Evolutionary conservation across 1,139 yeast genomes (phyloP).

Genomic region (Hansenula lynferdii): DNA sequence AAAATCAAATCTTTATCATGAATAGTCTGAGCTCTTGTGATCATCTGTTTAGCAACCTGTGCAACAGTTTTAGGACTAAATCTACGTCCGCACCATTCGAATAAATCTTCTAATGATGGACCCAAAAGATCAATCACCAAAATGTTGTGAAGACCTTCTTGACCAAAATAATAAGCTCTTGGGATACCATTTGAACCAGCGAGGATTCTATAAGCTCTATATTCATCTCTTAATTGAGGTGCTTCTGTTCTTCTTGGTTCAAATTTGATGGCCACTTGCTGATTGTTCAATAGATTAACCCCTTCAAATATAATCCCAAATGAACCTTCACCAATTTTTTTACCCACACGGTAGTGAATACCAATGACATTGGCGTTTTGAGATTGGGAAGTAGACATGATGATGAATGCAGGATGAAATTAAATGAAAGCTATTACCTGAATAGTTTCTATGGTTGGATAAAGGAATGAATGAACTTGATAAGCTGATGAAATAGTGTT

Average conservation of each 20-base stretch:
- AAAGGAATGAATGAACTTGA: no score
- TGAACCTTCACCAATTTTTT: conserved; percentile 82
- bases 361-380: conserved; percentile 59
- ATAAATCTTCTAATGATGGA: conserved; percentile 72
- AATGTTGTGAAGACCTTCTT: conserved; percentile 74
- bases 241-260: conserved; percentile 80
- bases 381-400: conserved; percentile 22
- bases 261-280: conserved; percentile 74
- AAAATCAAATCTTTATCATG: conserved; percentile 69
- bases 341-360: conserved; percentile 73
- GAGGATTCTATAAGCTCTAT: conserved; percentile 64
- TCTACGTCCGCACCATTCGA: conserved; percentile 78
- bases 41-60: conserved; percentile 74
- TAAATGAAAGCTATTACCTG: no score
- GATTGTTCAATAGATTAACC: conserved; percentile 66
- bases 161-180: conserved; percentile 74
- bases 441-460: no score
- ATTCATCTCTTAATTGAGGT: conserved; percentile 75
- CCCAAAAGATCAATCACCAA: conserved; percentile 70
- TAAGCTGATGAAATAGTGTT: no score
- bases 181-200: conserved; percentile 64
- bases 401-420: background rate
- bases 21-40: conserved; percentile 56
- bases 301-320: conserved; percentile 84
- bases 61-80: conserved; percentile 68